Base-by-base conservation (phyloP, 805 yeast species). In the Pichia exigua region DNA sequence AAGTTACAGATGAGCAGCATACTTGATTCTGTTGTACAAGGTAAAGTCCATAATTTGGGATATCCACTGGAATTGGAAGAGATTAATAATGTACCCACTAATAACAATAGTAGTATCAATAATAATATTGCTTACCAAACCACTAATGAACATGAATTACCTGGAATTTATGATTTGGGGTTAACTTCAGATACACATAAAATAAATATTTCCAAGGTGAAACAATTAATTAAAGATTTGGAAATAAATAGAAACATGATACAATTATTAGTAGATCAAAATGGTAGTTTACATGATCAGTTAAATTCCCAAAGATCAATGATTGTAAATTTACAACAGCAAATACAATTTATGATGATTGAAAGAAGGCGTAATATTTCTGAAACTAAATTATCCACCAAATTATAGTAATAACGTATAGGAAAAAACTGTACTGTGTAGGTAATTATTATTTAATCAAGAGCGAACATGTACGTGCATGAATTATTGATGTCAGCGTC, bases 21-120 rank as follows among this genome's bases (percentile, higher is more conserved):
- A 4, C 62, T 78, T 54, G 75, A 74, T 57, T 72, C 77, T 32
- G 67, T 77, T 6, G 64, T 73, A 1, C 79, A 73, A 50, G 83
- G 82, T 0, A 75, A 71, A 56, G 63, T 77, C 21, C 73, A 79
- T 1, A 78, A 77, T 56, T 58, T 77, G 21, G 82, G 82, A 0
- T 75, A 73, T 57, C 65, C 70, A 39, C 71, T 74, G 46, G 71
- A 73, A 4, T 55, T 76, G 11, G 80, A 77, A 58, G 83, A 77
- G 54, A 68, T 77, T 4, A 47, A 27, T 21, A 11, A 20, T 18
- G n/a, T n/a, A 11, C 17, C 3, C 9, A 17, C 8, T 11, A 3
- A 12, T n/a, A 18, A 12, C 12, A 43, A 18, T 28, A 18, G 11
- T 20, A 18, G 3, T 13, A 20, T 2, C 18, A 27, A 18, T 17